A percentile compares a stretch with the other conserved stretches of the same genome.
Conservation (phyloP, 768 basidiomycete genomes). For the Mycena polygramma region DNA sequence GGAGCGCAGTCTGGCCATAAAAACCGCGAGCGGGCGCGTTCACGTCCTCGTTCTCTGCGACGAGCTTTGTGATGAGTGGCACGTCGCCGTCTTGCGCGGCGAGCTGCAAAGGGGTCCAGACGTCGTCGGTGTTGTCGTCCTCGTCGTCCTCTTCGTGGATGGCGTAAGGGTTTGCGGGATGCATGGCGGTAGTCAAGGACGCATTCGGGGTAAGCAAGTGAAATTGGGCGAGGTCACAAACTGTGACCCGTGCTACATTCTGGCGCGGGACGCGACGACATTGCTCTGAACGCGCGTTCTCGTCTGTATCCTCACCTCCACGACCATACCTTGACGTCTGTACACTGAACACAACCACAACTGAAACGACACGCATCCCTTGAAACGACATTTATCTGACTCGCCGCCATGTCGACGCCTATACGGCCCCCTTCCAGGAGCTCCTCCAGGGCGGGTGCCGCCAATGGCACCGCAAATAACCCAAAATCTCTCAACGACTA, state of each 20-base stretch:
- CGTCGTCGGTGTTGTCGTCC: constrained; percentile 32
- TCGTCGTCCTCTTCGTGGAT: constrained; percentile 25
- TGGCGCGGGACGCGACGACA: constrained; percentile 35
- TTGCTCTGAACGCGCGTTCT: constrained; percentile 29
- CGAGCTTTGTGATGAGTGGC: constrained; percentile 17
- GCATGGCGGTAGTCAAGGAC: constrained; percentile 1
- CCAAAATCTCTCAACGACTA: constrained; percentile 77
- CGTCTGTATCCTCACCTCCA: constrained; percentile 3
- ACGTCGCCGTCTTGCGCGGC: constrained; percentile 31
- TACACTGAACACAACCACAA: not conserved
- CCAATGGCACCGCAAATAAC: constrained; percentile 50
- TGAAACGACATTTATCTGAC: constrained; percentile 37
- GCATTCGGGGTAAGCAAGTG: too few species aligned
- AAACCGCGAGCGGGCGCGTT: constrained; percentile 34
- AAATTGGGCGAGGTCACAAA: too few species aligned
- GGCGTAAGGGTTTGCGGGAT: constrained; percentile 17
- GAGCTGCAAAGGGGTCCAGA: constrained; percentile 35
- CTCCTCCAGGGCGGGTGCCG: constrained; percentile 41
- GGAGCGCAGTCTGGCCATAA: constrained; percentile 35
- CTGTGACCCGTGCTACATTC: constrained; percentile 3
- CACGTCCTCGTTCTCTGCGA: constrained; percentile 22
- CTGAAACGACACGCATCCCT: not conserved
- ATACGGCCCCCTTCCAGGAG: constrained; percentile 32
- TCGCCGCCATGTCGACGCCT: constrained; percentile 46
- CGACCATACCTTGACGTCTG: constrained; percentile 10